Conservation (phyloP, 2,329 filamentous ascomycete species). For the Xylariaceae sp. region DNA sequence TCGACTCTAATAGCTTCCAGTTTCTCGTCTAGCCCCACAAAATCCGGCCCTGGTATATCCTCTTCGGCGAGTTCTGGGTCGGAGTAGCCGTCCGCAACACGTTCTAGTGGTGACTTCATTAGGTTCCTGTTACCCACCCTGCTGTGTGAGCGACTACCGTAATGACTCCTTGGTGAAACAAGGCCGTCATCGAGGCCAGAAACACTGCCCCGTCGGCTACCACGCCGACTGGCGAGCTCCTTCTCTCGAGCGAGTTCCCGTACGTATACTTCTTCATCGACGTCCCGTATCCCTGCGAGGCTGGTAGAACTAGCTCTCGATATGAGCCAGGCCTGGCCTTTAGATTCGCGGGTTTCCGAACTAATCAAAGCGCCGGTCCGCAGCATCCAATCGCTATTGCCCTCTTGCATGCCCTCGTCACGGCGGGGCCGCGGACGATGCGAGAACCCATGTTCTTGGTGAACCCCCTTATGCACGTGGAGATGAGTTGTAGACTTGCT, state of each 20-base stretch:
- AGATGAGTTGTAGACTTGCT: conserved; percentile 62
- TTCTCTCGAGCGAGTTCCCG: conserved; percentile 49
- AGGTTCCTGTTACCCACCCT: conserved; percentile 42
- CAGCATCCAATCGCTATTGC: conserved; percentile 62
- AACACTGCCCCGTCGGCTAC: conserved; percentile 46
- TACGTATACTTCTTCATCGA: conserved; percentile 52
- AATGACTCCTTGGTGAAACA: conserved; percentile 42
- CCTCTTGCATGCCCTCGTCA: conserved; percentile 35
- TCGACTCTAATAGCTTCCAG: conserved; percentile 53
- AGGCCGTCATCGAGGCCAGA: conserved; percentile 38
- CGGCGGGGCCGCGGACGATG: conserved; percentile 32
- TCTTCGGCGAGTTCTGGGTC: conserved; percentile 27
- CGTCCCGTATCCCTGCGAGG: conserved; percentile 48
- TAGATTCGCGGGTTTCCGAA: conserved; percentile 59
- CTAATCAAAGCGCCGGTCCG: conserved; percentile 60
- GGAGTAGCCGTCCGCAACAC: conserved; percentile 43
- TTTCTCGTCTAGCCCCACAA: conserved; percentile 58
- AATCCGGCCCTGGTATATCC: conserved; percentile 52
- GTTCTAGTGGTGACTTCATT: conserved; percentile 44
- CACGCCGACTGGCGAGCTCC: conserved; percentile 45
- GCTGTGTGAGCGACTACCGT: conserved; percentile 45
- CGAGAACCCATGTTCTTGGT: conserved; percentile 23
- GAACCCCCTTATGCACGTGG: conserved; percentile 25
- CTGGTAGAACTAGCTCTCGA: conserved; percentile 62
- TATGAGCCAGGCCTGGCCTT: conserved; percentile 66